Evolutionary conservation across 176 grass and related monocot genomes (phyloP).

Genomic region (Aegilops bicornis): DNA sequence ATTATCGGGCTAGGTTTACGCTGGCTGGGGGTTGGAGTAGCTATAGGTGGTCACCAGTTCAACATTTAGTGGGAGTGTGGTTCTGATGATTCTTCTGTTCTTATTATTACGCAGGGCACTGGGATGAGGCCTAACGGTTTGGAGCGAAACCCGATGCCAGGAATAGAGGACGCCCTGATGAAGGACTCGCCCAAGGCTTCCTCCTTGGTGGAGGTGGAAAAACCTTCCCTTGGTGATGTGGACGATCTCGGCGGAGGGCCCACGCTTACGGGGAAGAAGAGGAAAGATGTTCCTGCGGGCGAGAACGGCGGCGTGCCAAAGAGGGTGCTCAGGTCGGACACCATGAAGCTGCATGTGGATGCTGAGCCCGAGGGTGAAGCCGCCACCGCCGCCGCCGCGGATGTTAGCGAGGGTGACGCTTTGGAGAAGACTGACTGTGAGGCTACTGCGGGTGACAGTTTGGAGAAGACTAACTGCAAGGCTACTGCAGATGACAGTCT

Average conservation of each 20-base stretch:
- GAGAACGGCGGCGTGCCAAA: slow-evolving; percentile 39
- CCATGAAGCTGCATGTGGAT: slow-evolving; percentile 35
- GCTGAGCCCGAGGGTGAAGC: not conserved
- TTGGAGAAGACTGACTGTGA: not conserved
- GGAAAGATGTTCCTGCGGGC: slow-evolving; percentile 47
- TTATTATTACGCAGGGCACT: slow-evolving; percentile 26
- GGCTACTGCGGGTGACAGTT: not conserved
- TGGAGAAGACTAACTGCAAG: too few relatives aligned
- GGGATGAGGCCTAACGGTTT: slow-evolving; percentile 15
- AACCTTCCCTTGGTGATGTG: not conserved
- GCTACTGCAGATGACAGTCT: too few relatives aligned
- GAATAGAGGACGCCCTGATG: not conserved
- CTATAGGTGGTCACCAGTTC: not conserved
- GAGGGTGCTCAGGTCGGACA: slow-evolving; percentile 54
- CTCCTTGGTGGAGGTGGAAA: slow-evolving; percentile 33
- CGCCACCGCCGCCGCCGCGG: not conserved
- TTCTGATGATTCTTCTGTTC: slow-evolving; percentile 34
- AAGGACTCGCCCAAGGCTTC: slow-evolving; percentile 27
- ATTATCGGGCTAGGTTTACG: not conserved
- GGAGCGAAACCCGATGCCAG: not conserved
- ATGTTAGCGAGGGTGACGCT: not conserved
- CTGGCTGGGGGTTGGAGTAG: slow-evolving; percentile 18
- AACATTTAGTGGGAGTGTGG: not conserved
- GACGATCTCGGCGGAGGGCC: slow-evolving; percentile 15
- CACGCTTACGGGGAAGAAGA: slow-evolving; percentile 44